A percentile compares a stretch with the other conserved stretches of the same genome.
phyloP scores from a whole-genome alignment of 768 basidiomycete genomes.

The Tricholoma saponaceum region DNA sequence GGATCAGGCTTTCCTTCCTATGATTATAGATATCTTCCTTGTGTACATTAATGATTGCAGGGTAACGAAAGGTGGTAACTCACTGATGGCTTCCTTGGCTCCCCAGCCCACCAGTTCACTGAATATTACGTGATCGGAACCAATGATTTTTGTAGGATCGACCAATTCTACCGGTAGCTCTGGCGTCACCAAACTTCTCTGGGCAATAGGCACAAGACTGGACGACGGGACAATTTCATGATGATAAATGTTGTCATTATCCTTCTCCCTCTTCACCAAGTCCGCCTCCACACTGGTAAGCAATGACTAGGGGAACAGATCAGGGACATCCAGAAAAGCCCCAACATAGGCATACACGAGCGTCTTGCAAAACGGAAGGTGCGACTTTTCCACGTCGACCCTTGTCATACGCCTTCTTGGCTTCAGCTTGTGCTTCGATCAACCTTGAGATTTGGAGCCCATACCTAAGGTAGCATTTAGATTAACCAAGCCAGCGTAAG shows the following conservation, averaged over 20 bases:
- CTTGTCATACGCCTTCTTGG: slow-evolving; percentile 66
- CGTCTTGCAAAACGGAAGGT: slow-evolving; percentile 66
- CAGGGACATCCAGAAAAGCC: not conserved
- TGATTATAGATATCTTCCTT: slow-evolving; percentile 82
- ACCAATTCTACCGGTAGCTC: slow-evolving; percentile 50
- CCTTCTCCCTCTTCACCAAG: slow-evolving; percentile 70
- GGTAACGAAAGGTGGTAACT: slow-evolving; percentile 16
- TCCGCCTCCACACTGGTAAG: slow-evolving; percentile 66
- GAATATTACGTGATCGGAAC: slow-evolving; percentile 60
- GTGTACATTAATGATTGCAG: not conserved
- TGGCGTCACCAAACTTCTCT: slow-evolving; percentile 62
- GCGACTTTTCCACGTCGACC: slow-evolving; percentile 63
- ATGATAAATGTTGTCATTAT: slow-evolving; percentile 96
- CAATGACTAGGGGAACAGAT: slow-evolving; percentile 54
- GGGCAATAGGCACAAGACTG: slow-evolving; percentile 59
- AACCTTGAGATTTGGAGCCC: slow-evolving; percentile 84
- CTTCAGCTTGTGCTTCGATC: slow-evolving; percentile 56
- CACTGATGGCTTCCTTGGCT: slow-evolving; percentile 85
- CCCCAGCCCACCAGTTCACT: slow-evolving; percentile 80
- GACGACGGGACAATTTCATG: slow-evolving; percentile 75
- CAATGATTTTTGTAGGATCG: slow-evolving; percentile 54
- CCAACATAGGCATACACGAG: slow-evolving; percentile 50
- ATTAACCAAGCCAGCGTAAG: not conserved
- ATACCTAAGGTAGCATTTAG: slow-evolving; percentile 50
- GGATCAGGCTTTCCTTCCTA: slow-evolving; percentile 64